These are phyloP conservation scores for Apiospora sp. DNA, from an alignment of 2,329 filamentous ascomycete genomes.

Conservation along the genomic window DNA sequence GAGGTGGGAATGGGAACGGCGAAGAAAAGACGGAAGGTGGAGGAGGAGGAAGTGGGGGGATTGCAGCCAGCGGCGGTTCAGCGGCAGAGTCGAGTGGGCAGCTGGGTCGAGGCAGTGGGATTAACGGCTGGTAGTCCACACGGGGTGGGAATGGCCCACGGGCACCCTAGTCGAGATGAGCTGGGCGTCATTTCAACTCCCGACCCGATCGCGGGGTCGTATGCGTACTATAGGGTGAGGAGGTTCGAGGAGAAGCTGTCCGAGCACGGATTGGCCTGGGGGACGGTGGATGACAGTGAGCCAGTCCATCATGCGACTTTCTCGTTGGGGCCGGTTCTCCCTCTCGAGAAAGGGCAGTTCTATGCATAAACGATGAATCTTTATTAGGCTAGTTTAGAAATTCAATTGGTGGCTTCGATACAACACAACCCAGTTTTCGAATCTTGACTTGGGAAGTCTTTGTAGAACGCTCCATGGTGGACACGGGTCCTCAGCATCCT, in stretches of 20 bases:
- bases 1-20: background rate
- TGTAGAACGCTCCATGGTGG: background rate
- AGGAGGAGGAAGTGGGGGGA: fast-evolving
- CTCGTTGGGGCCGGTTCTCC: background rate
- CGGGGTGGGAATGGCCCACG: background rate
- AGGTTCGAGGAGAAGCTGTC: constrained; percentile 19
- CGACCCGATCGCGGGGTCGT: background rate
- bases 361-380: constrained; percentile 2
- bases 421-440: background rate
- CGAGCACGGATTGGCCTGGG: constrained; percentile 6
- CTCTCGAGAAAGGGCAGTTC: constrained; percentile 7
- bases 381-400: background rate
- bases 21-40: background rate
- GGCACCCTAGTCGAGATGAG: background rate
- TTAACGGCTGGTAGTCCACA: background rate
- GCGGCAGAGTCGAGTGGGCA: background rate
- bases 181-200: background rate
- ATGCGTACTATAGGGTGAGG: constrained; percentile 2
- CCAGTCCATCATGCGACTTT: constrained; percentile 17
- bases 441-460: background rate
- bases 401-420: background rate
- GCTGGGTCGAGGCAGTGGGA: constrained; percentile 8
- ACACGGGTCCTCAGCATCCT: background rate
- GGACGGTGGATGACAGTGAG: background rate
- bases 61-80: background rate